Base-by-base conservation (phyloP, 2,329 filamentous ascomycete genomes). In the Trichoderma koningiopsis region DNA sequence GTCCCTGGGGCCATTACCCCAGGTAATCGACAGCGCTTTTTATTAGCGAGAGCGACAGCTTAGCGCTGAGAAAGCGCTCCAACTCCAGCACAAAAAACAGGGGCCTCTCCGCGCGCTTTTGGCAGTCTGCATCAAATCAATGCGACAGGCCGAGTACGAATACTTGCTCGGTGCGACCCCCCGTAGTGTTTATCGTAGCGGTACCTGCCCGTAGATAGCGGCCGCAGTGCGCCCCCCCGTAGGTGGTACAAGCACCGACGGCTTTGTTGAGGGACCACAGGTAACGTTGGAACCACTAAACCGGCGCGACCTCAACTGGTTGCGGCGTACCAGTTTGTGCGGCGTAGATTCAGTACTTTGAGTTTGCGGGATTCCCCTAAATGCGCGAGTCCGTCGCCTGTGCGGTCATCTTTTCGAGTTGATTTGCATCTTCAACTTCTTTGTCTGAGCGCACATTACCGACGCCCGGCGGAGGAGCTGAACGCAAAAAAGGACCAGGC, bases 271-370 rank as follows among this genome's bases (percentile, higher is more conserved):
- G 43, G 27, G 40, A 35, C 40, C 59, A 19, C 56, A 59, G 22
- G 56, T 5, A 59, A 24, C 14, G 22, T 43, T 47, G 43, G 33
- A 14, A 53, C 40, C 60, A 47, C 59, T 61, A 49, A 29, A 22
- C 19, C n/a, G 43, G 60, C 33, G 24, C 47, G 31, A 19, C 29
- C 19, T 49, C 37, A 49, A 57, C 65, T 68, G 65, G 31, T 68
- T 68, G 53, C 63, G 63, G 63, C 68, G 63, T 70, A 70, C 63
- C 68, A 68, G 63, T 67, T 70, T 70, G 63, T 70, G 61, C 68
- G 68, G 61, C 68, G 68, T 70, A 70, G 68, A 70, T 70, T 65
- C 63, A 70, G 63, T 70, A 57, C 68, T 65, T 67, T 59, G 55
- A 67, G 63, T 43, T 19, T 55, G 22, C 63, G 29, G 49, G 61